Evolutionary conservation across 805 yeast species (phyloP).

Genomic region (Wickerhamiella alocasiicola): DNA sequence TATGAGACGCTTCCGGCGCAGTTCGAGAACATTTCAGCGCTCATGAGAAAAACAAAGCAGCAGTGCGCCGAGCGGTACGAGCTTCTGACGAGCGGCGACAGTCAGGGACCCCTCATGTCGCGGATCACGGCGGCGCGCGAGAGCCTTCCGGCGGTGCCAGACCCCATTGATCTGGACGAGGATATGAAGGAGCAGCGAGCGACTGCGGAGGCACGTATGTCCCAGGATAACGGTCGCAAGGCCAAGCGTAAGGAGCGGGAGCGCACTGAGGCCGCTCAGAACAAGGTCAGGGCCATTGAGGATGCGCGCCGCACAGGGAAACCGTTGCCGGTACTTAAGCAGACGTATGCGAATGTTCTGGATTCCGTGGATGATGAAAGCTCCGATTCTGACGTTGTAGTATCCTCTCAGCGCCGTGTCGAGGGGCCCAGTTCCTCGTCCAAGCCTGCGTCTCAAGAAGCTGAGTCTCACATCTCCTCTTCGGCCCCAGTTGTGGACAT

Average conservation of each 20-base stretch:
- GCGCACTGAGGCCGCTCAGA: background rate
- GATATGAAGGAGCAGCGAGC: background rate
- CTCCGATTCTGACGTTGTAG: too few species aligned
- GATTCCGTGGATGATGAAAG: too few species aligned
- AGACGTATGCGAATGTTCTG: background rate
- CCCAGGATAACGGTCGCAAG: slow-evolving; percentile 7
- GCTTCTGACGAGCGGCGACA: slow-evolving; percentile 2
- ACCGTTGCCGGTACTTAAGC: background rate
- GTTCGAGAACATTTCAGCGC: background rate
- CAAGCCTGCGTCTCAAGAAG: too few species aligned
- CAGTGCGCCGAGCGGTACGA: slow-evolving; percentile 1
- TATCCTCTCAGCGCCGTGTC: too few species aligned
- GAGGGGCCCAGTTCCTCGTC: too few species aligned
- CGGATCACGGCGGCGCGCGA: background rate
- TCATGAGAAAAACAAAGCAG: background rate
- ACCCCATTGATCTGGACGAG: background rate
- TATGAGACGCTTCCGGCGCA: background rate
- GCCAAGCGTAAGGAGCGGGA: slow-evolving; percentile 7
- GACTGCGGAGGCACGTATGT: slow-evolving; percentile 1
- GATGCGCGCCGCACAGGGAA: background rate
- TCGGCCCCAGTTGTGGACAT: too few species aligned
- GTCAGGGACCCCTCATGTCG: background rate
- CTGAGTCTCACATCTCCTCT: too few species aligned
- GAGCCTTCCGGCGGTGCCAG: background rate
- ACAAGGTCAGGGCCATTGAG: background rate